These are phyloP conservation scores for Fusarium napiforme DNA, from an alignment of 2,329 filamentous ascomycete genomes.

Conservation along the genomic window DNA sequence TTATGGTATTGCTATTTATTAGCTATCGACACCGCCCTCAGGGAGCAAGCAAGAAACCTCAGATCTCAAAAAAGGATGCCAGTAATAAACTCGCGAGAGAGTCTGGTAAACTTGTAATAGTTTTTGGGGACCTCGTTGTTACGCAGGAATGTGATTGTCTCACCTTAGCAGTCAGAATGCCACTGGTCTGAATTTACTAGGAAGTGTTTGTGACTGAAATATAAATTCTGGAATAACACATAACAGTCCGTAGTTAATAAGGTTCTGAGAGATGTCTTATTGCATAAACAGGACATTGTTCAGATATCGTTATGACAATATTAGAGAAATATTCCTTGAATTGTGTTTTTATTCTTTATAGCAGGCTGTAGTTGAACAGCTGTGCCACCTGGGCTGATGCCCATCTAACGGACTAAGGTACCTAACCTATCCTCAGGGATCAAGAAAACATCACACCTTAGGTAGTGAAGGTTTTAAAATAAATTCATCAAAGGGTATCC, in stretches of 20 bases:
- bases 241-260: not conserved
- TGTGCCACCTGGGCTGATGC: conserved; percentile 15
- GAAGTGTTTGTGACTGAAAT: not conserved
- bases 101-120: not conserved
- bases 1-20: not conserved
- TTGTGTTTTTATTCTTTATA: not conserved
- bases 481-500: not conserved
- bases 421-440: not conserved
- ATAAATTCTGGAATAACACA: not conserved
- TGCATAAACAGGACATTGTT: not conserved
- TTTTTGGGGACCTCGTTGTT: no score
- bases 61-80: not conserved
- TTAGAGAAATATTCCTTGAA: not conserved
- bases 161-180: not conserved
- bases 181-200: not conserved
- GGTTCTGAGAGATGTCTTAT: not conserved
- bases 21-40: not conserved
- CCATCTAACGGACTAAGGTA: not conserved
- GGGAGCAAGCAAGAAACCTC: not conserved
- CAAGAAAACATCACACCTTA: not conserved
- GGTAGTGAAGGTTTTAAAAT: not conserved
- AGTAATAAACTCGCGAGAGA: not conserved
- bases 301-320: not conserved
- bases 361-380: not conserved
- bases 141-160: not conserved